Evolutionary conservation across 345 rosid genomes (phyloP).

Genomic region (Erysimum cheiranthoides): DNA sequence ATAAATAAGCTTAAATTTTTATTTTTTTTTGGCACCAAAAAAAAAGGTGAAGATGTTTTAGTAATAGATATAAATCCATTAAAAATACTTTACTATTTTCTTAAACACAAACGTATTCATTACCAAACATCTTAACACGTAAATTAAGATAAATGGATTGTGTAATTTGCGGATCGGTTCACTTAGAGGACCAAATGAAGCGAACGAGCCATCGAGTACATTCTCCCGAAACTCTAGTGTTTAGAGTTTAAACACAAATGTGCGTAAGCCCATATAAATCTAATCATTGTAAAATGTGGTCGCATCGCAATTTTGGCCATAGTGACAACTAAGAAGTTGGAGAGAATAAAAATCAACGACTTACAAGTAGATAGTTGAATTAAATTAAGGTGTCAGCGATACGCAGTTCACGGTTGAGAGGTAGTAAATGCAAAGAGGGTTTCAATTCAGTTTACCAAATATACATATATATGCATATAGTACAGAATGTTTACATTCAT

Average conservation of each 20-base stretch:
- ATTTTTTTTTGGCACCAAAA: too few relatives aligned
- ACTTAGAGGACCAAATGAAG: background rate
- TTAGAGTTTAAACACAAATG: too few relatives aligned
- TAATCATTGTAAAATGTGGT: background rate
- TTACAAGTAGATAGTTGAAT: conserved; percentile 11
- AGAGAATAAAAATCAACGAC: background rate
- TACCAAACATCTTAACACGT: too few relatives aligned
- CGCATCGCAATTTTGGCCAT: background rate
- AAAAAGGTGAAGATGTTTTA: too few relatives aligned
- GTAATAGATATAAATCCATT: too few relatives aligned
- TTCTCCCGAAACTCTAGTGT: background rate
- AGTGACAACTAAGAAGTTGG: background rate
- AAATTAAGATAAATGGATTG: too few relatives aligned
- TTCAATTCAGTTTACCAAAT: conserved; percentile 1
- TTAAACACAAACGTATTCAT: too few relatives aligned
- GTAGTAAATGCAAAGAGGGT: conserved; percentile 20
- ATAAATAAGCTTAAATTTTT: too few relatives aligned
- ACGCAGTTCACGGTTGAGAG: conserved; percentile 26
- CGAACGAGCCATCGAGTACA: background rate
- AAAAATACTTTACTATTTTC: too few relatives aligned
- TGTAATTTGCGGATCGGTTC: background rate
- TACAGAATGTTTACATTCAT: conserved; percentile 24
- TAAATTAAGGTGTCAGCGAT: conserved; percentile 31
- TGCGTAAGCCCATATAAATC: background rate
- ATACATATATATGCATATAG: background rate